Conservation (phyloP, 306 rosid genomes). For the Alnus glutinosa region DNA sequence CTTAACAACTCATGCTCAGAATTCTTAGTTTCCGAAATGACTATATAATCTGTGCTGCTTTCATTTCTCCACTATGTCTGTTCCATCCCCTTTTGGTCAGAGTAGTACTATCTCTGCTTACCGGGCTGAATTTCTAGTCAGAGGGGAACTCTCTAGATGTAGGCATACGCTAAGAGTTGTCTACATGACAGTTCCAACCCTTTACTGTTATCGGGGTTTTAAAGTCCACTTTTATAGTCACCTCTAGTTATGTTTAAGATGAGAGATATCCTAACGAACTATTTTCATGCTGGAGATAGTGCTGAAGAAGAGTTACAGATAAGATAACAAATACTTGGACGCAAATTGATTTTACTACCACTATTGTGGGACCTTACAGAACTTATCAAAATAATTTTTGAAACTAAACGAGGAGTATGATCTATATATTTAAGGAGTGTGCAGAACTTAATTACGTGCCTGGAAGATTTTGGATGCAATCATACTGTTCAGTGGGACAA, state of each 20-base stretch:
- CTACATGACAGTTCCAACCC: neutral
- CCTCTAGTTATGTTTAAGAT: neutral
- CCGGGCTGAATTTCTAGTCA: neutral
- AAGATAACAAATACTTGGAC: neutral
- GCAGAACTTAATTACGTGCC: neutral
- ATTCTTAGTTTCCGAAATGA: neutral
- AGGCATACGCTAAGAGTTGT: neutral
- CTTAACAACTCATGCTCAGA: neutral
- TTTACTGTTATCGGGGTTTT: too few relatives aligned
- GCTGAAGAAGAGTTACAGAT: neutral
- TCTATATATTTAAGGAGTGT: neutral
- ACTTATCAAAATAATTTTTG: neutral
- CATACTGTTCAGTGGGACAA: too few relatives aligned
- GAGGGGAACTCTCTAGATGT: neutral
- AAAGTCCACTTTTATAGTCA: neutral
- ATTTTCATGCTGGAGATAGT: neutral
- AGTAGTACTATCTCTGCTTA: neutral
- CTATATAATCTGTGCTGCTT: neutral
- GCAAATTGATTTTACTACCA: neutral
- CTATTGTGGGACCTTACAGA: neutral
- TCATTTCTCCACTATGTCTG: neutral
- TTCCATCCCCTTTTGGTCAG: neutral
- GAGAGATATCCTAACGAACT: neutral
- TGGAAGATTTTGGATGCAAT: neutral
- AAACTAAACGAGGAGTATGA: neutral